Conservation (phyloP, 2,329 filamentous ascomycete species). For the Xenosphaeropsis pyriputrescens region DNA sequence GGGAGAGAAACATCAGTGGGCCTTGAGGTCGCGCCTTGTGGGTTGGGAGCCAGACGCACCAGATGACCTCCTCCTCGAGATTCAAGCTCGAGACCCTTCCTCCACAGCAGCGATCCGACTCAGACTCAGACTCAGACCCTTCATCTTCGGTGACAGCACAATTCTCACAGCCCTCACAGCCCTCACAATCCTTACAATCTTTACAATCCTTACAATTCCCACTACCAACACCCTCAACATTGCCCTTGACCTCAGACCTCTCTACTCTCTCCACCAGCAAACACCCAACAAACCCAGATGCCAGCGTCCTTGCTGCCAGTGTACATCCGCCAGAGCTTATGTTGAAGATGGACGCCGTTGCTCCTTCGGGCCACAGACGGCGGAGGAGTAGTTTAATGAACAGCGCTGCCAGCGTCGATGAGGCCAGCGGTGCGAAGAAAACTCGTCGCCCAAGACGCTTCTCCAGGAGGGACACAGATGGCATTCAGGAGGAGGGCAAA, state of each 20-base stretch:
- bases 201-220: neutral
- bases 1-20: too few relatives aligned
- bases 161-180: neutral
- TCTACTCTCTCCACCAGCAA: constrained; percentile 6
- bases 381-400: constrained; percentile 18
- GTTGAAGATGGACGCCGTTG: constrained; percentile 9
- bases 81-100: constrained; percentile 1
- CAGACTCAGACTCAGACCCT: too few relatives aligned
- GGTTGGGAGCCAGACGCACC: too few relatives aligned
- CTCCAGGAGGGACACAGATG: neutral
- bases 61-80: too few relatives aligned
- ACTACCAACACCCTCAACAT: constrained; percentile 2
- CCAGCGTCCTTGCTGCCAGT: constrained; percentile 4
- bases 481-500: constrained; percentile 2
- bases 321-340: constrained; percentile 6
- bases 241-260: constrained; percentile 6
- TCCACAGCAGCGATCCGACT: neutral
- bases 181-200: constrained; percentile 2
- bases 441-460: neutral
- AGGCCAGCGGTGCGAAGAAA: constrained; percentile 4
- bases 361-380: constrained; percentile 13
- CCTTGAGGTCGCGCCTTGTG: too few relatives aligned
- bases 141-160: too few relatives aligned
- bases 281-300: constrained; percentile 7
- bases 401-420: constrained; percentile 4